Evolutionary conservation across 805 yeast genomes (phyloP).

Genomic region (Yueomyces sp.): DNA sequence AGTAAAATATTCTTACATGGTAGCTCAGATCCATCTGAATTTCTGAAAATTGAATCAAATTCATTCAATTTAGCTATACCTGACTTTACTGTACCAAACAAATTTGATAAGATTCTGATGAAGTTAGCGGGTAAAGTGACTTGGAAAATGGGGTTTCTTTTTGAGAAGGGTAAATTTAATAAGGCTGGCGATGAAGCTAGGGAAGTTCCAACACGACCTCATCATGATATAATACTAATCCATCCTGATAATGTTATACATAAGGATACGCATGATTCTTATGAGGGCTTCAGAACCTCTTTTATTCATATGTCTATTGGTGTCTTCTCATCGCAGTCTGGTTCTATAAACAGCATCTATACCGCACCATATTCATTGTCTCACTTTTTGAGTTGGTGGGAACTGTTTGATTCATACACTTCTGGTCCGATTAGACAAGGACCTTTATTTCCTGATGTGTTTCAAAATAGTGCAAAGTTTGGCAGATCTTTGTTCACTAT

Average conservation of each 20-base stretch:
- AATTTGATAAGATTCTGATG: constrained; percentile 37
- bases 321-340: constrained; percentile 22
- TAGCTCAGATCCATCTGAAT: constrained; percentile 33
- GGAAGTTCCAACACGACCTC: constrained; percentile 38
- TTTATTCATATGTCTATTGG: constrained; percentile 44
- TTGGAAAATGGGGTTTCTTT: constrained; percentile 68
- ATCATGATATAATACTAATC: constrained; percentile 47
- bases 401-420: constrained; percentile 56
- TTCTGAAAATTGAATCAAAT: constrained; percentile 41
- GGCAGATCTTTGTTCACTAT: constrained; percentile 59
- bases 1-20: constrained; percentile 39
- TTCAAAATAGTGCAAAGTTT: constrained; percentile 39
- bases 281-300: constrained; percentile 44
- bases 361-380: constrained; percentile 54
- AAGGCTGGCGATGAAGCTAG: constrained; percentile 30
- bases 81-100: constrained; percentile 18
- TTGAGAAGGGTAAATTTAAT: constrained; percentile 45
- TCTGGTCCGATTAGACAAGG: constrained; percentile 73
- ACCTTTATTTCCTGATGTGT: constrained; percentile 39
- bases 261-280: constrained; percentile 41
- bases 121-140: constrained; percentile 51
- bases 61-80: constrained; percentile 48
- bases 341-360: constrained; percentile 52
- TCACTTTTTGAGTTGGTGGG: constrained; percentile 77
- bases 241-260: constrained; percentile 38